A percentile compares a stretch with the other conserved stretches of the same genome.
These are phyloP conservation scores for Debaryomyces nepalensis DNA, from an alignment of 1,139 yeast species.

Conservation along the genomic window DNA sequence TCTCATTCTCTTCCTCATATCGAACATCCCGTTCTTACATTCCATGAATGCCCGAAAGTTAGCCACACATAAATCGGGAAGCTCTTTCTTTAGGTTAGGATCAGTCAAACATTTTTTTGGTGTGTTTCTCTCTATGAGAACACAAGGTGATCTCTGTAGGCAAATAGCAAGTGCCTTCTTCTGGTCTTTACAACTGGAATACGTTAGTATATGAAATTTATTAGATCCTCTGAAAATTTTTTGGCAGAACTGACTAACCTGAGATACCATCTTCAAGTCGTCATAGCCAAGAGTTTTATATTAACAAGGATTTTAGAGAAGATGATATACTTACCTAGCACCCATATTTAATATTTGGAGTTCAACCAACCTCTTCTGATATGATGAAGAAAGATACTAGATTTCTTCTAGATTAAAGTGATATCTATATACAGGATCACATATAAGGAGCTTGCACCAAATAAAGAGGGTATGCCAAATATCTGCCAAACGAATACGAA, in stretches of 20 bases:
- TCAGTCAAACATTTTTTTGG: constrained; percentile 87
- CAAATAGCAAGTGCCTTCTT: constrained; percentile 93
- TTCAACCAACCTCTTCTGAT: not conserved
- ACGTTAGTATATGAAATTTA: constrained; percentile 22
- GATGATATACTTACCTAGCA: constrained; percentile 43
- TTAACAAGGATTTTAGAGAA: not conserved
- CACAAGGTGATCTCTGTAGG: constrained; percentile 95
- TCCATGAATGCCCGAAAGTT: constrained; percentile 86
- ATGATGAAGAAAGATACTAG: not conserved
- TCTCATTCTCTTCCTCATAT: constrained; percentile 87
- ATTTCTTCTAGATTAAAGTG: not conserved
- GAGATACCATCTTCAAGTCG: too few species aligned
- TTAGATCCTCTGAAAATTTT: too few species aligned
- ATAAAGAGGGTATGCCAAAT: too few species aligned
- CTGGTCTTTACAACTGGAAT: constrained; percentile 83
- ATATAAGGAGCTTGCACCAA: not conserved
- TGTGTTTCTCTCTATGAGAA: constrained; percentile 82
- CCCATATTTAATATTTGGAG: constrained; percentile 26
- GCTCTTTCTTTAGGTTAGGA: constrained; percentile 72
- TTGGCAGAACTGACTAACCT: too few species aligned
- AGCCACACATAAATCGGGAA: constrained; percentile 89
- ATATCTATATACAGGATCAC: not conserved
- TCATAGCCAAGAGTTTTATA: not conserved
- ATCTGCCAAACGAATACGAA: too few species aligned
- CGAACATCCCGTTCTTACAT: constrained; percentile 83